phyloP scores from a whole-genome alignment of 352 stramenopile species.

The Globisporangium nagaii region DNA sequence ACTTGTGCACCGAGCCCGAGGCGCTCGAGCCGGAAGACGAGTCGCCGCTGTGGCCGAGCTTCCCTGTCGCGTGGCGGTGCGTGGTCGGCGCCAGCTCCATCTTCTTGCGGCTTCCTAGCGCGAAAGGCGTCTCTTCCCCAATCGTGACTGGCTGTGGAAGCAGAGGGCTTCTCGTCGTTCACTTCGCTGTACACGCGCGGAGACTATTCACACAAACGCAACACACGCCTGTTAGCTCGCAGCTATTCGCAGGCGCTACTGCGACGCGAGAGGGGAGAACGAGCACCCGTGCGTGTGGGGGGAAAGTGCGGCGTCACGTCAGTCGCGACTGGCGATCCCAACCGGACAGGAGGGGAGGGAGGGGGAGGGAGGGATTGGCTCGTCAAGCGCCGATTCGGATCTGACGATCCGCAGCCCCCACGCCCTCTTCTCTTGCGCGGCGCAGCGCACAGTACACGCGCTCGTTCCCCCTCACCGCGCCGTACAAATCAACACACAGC shows the following conservation, averaged over 20 bases:
- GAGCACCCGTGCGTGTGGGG: background rate
- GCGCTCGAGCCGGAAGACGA: background rate
- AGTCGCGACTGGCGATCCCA: too few species aligned
- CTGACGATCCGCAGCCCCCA: background rate
- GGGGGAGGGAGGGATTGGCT: background rate
- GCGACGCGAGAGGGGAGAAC: too few species aligned
- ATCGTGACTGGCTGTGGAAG: slow-evolving; percentile 3
- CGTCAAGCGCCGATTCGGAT: background rate
- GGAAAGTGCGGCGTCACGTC: too few species aligned
- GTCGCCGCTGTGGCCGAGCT: background rate
- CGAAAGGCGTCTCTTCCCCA: background rate
- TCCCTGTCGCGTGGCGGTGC: background rate
- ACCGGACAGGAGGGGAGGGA: too few species aligned
- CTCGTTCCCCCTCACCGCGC: background rate
- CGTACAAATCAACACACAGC: background rate
- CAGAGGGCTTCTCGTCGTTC: background rate
- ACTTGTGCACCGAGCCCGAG: background rate
- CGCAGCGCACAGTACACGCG: background rate
- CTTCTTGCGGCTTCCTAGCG: slow-evolving; percentile 1
- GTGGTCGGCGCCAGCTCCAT: slow-evolving; percentile 4
- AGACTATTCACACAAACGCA: too few species aligned
- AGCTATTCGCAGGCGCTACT: too few species aligned
- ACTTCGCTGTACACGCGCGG: too few species aligned
- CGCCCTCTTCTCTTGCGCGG: background rate
- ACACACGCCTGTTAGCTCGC: too few species aligned